These are phyloP conservation scores for Liquidambar formosana DNA, from an alignment of 164 flowering plant genomes.

Conservation along the genomic window DNA sequence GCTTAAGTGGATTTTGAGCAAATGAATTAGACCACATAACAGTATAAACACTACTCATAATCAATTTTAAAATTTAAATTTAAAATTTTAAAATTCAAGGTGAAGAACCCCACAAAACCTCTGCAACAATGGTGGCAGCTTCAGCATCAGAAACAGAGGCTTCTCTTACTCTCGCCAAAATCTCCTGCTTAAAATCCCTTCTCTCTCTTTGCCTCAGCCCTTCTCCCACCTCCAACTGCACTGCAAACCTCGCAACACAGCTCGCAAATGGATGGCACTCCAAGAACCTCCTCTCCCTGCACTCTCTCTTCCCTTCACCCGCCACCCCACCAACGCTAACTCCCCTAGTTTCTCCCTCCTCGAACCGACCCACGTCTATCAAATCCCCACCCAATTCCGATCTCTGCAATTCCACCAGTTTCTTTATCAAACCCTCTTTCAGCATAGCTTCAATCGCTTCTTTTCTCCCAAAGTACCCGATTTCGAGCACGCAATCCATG, in stretches of 20 bases:
- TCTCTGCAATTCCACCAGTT: slow-evolving; percentile 73
- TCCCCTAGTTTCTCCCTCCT: slow-evolving; percentile 13
- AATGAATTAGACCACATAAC: no score
- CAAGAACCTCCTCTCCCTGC: slow-evolving; percentile 37
- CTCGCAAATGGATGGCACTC: slow-evolving; percentile 68
- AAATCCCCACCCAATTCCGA: slow-evolving; percentile 61
- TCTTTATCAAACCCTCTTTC: slow-evolving; percentile 57
- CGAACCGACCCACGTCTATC: slow-evolving; percentile 45
- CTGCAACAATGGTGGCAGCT: slow-evolving; percentile 79
- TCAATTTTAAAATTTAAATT: no score
- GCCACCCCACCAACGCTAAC: slow-evolving; percentile 7
- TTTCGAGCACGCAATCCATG: slow-evolving; percentile 67
- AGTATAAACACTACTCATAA: no score
- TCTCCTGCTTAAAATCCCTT: slow-evolving; percentile 71
- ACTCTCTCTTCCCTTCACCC: slow-evolving; percentile 20
- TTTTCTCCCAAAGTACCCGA: slow-evolving; percentile 84
- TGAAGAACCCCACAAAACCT: slow-evolving; percentile 86
- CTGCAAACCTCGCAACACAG: slow-evolving; percentile 84
- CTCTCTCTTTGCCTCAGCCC: slow-evolving; percentile 89
- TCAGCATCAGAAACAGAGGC: slow-evolving; percentile 64
- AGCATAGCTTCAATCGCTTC: slow-evolving; percentile 87
- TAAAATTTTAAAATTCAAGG: slow-evolving; percentile 41
- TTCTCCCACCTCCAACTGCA: slow-evolving; percentile 88
- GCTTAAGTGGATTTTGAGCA: no score
- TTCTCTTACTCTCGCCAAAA: slow-evolving; percentile 59